phyloP scores from a whole-genome alignment of 495 filamentous ascomycete species.

The Penicillium desertorum region DNA sequence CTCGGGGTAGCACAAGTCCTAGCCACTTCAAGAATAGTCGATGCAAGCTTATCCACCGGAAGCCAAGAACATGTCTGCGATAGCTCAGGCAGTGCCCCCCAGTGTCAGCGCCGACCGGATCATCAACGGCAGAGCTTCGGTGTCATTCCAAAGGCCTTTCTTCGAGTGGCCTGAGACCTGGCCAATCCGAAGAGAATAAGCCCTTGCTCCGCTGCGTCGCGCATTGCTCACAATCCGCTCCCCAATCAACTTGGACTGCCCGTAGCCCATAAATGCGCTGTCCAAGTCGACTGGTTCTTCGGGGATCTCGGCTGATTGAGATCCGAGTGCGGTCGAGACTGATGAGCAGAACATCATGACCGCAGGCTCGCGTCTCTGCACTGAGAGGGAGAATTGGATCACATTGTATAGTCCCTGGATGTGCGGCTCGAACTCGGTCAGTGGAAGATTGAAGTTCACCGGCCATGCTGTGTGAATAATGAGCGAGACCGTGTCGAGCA shows the following conservation, averaged over 20 bases:
- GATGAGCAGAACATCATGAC: constrained; percentile 53
- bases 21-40: constrained; percentile 48
- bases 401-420: constrained; percentile 54
- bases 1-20: constrained; percentile 23
- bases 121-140: constrained; percentile 57
- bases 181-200: constrained; percentile 56
- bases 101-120: constrained; percentile 53
- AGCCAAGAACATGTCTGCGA: constrained; percentile 52
- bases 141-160: constrained; percentile 58
- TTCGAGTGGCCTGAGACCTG: constrained; percentile 57
- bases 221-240: constrained; percentile 51
- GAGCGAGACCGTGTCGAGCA: constrained; percentile 44
- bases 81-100: constrained; percentile 49
- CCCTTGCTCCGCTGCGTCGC: constrained; percentile 35
- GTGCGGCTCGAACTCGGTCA: constrained; percentile 42
- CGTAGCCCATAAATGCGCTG: constrained; percentile 55
- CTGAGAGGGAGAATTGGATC: constrained; percentile 52
- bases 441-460: constrained; percentile 55
- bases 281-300: constrained; percentile 43
- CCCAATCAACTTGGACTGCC: constrained; percentile 55
- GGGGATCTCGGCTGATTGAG: constrained; percentile 32
- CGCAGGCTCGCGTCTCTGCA: constrained; percentile 42
- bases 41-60: constrained; percentile 55
- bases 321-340: constrained; percentile 48
- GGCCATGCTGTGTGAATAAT: constrained; percentile 61